A percentile compares a stretch with the other conserved stretches of the same genome.
These are phyloP conservation scores for Cutaneotrichosporon sp. DNA, from an alignment of 1,284 basidiomycete species.

Conservation along the genomic window DNA sequence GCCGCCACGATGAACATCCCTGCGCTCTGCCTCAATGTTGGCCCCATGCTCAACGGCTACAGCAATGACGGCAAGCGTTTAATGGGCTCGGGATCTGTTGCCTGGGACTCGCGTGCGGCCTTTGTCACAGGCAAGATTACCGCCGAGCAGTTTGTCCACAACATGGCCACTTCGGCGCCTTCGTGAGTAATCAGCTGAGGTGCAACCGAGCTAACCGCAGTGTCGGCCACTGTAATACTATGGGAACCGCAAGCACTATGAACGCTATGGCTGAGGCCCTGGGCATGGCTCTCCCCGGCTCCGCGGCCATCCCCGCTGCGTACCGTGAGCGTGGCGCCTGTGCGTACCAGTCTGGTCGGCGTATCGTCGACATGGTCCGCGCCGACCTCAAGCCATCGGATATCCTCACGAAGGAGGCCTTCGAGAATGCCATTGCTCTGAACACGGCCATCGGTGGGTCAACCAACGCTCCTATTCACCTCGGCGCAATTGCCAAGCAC, in stretches of 20 bases:
- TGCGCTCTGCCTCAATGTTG: conserved; percentile 41
- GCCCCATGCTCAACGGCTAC: conserved; percentile 46
- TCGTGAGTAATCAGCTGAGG: conserved; percentile 21
- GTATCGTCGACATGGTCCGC: conserved; percentile 74
- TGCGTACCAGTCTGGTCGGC: conserved; percentile 69
- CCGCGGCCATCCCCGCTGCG: conserved; percentile 71
- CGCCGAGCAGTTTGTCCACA: conserved; percentile 37
- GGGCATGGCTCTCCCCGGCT: conserved; percentile 86
- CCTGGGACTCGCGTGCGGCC: conserved; percentile 42
- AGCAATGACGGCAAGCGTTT: conserved; percentile 35
- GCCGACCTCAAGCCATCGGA: conserved; percentile 86
- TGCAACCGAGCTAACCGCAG: conserved; percentile 7
- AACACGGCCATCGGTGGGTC: conserved; percentile 83
- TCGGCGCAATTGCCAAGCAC: conserved; percentile 46
- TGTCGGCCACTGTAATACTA: conserved; percentile 47
- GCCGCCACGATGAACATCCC: conserved; percentile 45
- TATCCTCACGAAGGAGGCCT: conserved; percentile 83
- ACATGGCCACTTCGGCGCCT: conserved; percentile 41
- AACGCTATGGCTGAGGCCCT: conserved; percentile 82
- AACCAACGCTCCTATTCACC: conserved; percentile 65
- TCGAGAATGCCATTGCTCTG: conserved; percentile 84
- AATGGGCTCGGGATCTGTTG: conserved; percentile 45
- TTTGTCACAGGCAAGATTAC: conserved; percentile 39
- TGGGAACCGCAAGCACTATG: conserved; percentile 60
- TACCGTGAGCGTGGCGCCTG: conserved; percentile 44